Base-by-base conservation (phyloP, 2,329 filamentous ascomycete genomes). In the Beauveria asiatica region DNA sequence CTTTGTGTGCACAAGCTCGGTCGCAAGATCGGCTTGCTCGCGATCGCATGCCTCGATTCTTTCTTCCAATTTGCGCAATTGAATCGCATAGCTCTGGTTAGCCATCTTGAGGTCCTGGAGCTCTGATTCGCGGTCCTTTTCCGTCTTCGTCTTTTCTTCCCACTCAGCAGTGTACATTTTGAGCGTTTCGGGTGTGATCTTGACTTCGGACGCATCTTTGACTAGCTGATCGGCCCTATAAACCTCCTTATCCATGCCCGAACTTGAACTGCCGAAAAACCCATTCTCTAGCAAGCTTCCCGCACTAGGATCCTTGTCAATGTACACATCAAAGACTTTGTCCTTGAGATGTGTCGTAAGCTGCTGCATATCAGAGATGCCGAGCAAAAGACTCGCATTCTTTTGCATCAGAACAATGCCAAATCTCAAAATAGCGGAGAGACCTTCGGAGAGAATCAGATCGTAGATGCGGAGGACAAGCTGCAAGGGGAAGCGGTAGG, bases 391-490 rank as follows among this genome's bases (percentile, higher is more conserved):
- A 23, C 86, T 75, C 0, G 89, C 83, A 70, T 99, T 99, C 76
- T 96, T 96, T 68, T 94, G 90, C 91, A 99, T 97, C 56, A 99
- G 81, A 3, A 94, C 91, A 65, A 97, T 87, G 57, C 92, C 93
- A 67, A 99, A 99, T 67, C 93, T 93, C 57, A 99, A 78, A 65
- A 99, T 94, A 0, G 94, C 94, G 57, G 92, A 90, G 17, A 99
- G 80, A 3, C 95, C 94, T 73, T 97, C 93, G 51, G 90, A 94
- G 19, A 99, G 80, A 56, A 99, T 94, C 59, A 99, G 78, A 70
- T 99, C 94, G 74, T 97, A 99, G 55, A 99, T 95, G 37, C 94
- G 89, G 61, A 99, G 86, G 7, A 99, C 94, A 10, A 99, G 84
- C 70, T 99, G 94, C 8, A 99, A 81, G 9, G 94, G 94, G 73